A percentile compares a stretch with the other conserved stretches of the same genome.
These are phyloP conservation scores for Rhodotorula sphaerocarpa DNA, from an alignment of 768 basidiomycete species.

Conservation along the genomic window DNA sequence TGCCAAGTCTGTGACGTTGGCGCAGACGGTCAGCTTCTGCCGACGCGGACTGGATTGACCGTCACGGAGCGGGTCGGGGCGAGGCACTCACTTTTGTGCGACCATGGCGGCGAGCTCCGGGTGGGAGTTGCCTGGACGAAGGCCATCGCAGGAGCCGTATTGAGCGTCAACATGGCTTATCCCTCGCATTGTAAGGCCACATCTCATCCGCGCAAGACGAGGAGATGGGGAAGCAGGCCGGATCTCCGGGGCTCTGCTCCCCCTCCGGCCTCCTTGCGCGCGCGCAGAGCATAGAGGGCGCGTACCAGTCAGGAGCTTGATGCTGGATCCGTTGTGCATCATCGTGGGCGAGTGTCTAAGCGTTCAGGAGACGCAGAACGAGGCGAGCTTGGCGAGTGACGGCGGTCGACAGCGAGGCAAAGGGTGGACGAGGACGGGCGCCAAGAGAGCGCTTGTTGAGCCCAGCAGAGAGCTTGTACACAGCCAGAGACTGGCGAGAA, in stretches of 20 bases:
- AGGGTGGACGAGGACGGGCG: too few relatives aligned
- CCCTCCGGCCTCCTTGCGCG: too few relatives aligned
- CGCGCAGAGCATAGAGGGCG: not conserved
- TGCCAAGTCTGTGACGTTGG: slow-evolving; percentile 62
- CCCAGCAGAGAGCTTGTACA: too few relatives aligned
- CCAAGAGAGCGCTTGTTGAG: too few relatives aligned
- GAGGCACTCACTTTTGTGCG: slow-evolving; percentile 76
- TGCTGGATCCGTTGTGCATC: slow-evolving; percentile 41
- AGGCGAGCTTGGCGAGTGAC: too few relatives aligned
- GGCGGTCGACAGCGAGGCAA: too few relatives aligned
- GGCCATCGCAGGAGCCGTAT: slow-evolving; percentile 5
- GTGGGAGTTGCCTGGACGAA: slow-evolving; percentile 77
- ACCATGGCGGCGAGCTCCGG: slow-evolving; percentile 92
- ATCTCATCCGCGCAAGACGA: too few relatives aligned
- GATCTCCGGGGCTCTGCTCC: too few relatives aligned
- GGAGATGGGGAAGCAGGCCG: not conserved
- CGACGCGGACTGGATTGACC: not conserved
- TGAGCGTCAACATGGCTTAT: not conserved
- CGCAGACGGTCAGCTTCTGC: not conserved
- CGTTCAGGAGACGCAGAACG: too few relatives aligned
- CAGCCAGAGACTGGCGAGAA: too few relatives aligned
- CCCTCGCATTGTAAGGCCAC: too few relatives aligned
- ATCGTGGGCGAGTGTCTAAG: too few relatives aligned
- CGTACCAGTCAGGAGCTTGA: slow-evolving; percentile 47
- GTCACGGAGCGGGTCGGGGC: not conserved